Evolutionary conservation across 352 stramenopile species (phyloP).

Genomic region (Phytopythium ostracodes): DNA sequence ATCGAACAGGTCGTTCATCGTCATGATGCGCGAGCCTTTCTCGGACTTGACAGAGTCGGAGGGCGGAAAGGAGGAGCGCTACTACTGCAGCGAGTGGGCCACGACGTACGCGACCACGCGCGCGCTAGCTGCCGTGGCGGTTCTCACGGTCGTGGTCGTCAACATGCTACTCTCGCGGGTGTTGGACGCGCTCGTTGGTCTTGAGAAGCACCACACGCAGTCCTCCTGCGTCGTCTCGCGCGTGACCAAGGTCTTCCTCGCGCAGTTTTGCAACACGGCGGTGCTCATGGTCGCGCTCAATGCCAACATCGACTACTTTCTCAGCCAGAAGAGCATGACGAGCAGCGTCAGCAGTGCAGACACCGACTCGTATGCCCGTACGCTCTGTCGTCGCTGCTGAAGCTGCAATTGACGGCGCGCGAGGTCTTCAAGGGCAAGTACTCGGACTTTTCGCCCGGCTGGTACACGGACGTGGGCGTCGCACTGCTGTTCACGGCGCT

Average conservation of each 20-base stretch:
- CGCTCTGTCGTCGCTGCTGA: constrained; percentile 29
- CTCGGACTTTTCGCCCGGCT: constrained; percentile 65
- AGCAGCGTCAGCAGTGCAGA: not conserved
- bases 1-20: constrained; percentile 38
- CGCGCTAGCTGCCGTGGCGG: constrained; percentile 49
- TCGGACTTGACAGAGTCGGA: constrained; percentile 30
- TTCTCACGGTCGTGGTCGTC: constrained; percentile 68
- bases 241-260: constrained; percentile 74
- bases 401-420: constrained; percentile 19
- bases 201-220: constrained; percentile 80
- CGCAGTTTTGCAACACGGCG: constrained; percentile 82
- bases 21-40: constrained; percentile 62
- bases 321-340: not conserved
- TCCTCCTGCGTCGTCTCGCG: constrained; percentile 67
- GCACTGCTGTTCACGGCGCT: constrained; percentile 84
- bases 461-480: constrained; percentile 79
- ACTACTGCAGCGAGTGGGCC: constrained; percentile 70
- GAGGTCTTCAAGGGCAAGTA: constrained; percentile 52
- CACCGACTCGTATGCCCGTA: constrained; percentile 20
- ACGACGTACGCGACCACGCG: constrained; percentile 69
- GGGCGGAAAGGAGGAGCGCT: constrained; percentile 13
- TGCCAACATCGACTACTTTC: constrained; percentile 72
- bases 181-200: constrained; percentile 57
- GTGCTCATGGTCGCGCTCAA: constrained; percentile 78
- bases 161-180: constrained; percentile 66